These are phyloP conservation scores for Volvox africanus DNA, from an alignment of 139 green algal genomes.

Conservation along the genomic window DNA sequence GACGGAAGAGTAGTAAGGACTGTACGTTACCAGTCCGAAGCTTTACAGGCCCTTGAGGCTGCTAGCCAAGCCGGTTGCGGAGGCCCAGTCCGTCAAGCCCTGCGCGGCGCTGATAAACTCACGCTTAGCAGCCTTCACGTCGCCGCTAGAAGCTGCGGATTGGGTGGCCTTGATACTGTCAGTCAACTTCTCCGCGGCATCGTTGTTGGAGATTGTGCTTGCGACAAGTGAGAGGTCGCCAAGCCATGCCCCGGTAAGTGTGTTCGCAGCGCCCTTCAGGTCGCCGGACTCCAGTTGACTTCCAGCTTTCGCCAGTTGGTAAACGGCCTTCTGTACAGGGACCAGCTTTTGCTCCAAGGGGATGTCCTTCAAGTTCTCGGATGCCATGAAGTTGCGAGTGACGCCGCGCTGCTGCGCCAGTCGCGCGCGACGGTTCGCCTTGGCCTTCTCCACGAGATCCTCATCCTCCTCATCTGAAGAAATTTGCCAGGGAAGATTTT, in stretches of 20 bases:
- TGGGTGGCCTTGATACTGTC: slow-evolving; percentile 53
- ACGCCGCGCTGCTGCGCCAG: slow-evolving; percentile 40
- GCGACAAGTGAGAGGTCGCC: slow-evolving; percentile 56
- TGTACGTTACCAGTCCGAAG: not conserved
- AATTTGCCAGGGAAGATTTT: not conserved
- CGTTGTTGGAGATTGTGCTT: not conserved
- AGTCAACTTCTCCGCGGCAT: slow-evolving; percentile 32
- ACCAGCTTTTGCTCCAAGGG: slow-evolving; percentile 62
- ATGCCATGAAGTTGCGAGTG: slow-evolving; percentile 45
- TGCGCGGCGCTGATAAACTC: slow-evolving; percentile 65
- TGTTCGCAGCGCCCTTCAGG: slow-evolving; percentile 56
- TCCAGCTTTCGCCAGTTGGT: slow-evolving; percentile 70
- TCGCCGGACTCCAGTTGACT: slow-evolving; percentile 68
- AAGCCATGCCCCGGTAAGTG: slow-evolving; percentile 70
- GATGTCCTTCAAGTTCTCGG: slow-evolving; percentile 39
- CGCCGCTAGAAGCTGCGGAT: slow-evolving; percentile 34
- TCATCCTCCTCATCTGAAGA: slow-evolving; percentile 82
- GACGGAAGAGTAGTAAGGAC: not conserved
- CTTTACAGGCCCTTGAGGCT: slow-evolving; percentile 49
- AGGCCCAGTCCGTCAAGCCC: slow-evolving; percentile 62
- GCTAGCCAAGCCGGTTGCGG: slow-evolving; percentile 48
- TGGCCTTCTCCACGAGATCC: slow-evolving; percentile 80
- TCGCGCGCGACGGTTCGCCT: slow-evolving; percentile 69
- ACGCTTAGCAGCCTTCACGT: slow-evolving; percentile 61
- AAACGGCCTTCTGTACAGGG: slow-evolving; percentile 70